phyloP scores from a whole-genome alignment of 2,329 filamentous ascomycete species.

The Talaromyces sp. region DNA sequence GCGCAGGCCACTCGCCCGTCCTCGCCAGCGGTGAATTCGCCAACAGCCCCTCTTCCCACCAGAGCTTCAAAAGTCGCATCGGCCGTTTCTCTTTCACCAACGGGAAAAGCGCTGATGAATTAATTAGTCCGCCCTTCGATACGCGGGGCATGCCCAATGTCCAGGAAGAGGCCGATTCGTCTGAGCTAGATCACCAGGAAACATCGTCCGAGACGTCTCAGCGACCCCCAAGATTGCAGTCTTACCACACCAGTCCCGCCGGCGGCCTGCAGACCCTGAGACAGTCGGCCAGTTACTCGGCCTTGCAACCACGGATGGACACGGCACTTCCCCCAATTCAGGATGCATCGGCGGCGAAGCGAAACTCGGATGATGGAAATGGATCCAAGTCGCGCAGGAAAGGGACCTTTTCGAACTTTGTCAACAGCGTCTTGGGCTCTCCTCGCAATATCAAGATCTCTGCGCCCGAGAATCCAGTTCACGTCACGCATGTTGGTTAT shows the following conservation, averaged over 20 bases:
- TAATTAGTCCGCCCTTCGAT: conserved; percentile 41
- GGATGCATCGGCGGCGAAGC: conserved; percentile 58
- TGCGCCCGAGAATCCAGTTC: conserved; percentile 94
- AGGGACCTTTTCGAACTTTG: conserved; percentile 80
- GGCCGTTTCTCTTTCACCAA: conserved; percentile 28
- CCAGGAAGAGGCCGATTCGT: conserved; percentile 33
- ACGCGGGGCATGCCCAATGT: conserved; percentile 41
- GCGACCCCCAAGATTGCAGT: conserved; percentile 41
- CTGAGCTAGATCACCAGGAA: conserved; percentile 23
- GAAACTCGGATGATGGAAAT: conserved; percentile 73
- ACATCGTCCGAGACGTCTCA: conserved; percentile 24
- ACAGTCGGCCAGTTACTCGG: conserved; percentile 63
- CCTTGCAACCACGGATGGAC: conserved; percentile 49
- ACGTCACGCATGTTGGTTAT: conserved; percentile 96
- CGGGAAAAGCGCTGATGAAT: conserved; percentile 39
- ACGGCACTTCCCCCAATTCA: conserved; percentile 41
- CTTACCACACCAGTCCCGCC: conserved; percentile 51
- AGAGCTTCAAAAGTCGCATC: conserved; percentile 15
- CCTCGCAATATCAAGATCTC: conserved; percentile 91
- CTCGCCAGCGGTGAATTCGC: conserved; percentile 28
- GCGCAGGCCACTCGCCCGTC: conserved; percentile 36
- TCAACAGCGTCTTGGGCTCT: conserved; percentile 78
- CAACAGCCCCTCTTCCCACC: conserved; percentile 10
- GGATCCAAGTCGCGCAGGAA: conserved; percentile 66
- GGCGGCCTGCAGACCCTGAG: conserved; percentile 56